These are phyloP conservation scores for Telopea speciosissima DNA, from an alignment of 177 flowering plant genomes.

Conservation along the genomic window DNA sequence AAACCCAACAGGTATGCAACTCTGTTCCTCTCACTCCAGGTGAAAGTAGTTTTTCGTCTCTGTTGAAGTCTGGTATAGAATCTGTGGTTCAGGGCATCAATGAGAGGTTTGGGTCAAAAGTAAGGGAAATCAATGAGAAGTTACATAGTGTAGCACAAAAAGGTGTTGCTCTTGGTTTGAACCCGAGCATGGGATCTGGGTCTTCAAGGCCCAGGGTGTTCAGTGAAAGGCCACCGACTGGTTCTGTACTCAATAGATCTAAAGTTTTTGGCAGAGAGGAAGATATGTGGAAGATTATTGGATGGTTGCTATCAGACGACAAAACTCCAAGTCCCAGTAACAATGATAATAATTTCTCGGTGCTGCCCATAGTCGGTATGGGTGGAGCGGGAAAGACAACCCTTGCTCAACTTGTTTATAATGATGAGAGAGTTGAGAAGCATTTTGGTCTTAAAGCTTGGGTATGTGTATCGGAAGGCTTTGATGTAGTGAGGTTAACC, in stretches of 20 bases:
- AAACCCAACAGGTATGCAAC: no score
- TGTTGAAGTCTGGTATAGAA: no score
- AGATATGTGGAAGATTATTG: not conserved
- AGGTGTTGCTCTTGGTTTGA: no score
- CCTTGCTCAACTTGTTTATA: slow-evolving; percentile 14
- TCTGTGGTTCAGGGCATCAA: no score
- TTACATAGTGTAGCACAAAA: no score
- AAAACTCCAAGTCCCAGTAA: not conserved
- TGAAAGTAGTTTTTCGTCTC: no score
- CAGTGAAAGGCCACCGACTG: not conserved
- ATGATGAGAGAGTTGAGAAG: not conserved
- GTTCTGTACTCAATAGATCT: slow-evolving; percentile 1
- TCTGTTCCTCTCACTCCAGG: no score
- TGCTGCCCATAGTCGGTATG: slow-evolving; percentile 12
- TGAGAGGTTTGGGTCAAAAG: no score
- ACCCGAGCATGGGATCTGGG: no score
- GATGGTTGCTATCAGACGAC: not conserved
- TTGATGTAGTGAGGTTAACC: not conserved
- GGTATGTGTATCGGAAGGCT: slow-evolving; percentile 9
- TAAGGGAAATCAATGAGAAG: no score
- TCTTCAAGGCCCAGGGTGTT: no score
- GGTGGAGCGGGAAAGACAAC: slow-evolving; percentile 17
- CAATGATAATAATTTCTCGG: not conserved
- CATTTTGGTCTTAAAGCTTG: slow-evolving; percentile 7
- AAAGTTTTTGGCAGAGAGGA: slow-evolving; percentile 7